phyloP scores from a whole-genome alignment of 2,329 filamentous ascomycete genomes.

The Phialocephala sp. region DNA sequence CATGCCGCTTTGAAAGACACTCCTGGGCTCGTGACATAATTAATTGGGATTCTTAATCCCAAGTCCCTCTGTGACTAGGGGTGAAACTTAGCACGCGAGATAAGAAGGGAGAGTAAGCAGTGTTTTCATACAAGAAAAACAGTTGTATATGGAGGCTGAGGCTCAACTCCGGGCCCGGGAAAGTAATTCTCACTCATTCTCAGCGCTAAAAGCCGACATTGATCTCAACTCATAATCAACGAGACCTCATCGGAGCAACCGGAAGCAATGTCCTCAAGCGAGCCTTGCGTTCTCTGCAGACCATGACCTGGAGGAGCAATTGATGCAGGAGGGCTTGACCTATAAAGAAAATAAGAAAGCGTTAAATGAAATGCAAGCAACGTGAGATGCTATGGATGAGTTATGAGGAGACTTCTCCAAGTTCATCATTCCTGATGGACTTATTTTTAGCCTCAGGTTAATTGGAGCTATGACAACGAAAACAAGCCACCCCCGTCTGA shows the following conservation, averaged over 20 bases:
- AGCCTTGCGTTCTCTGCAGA: neutral
- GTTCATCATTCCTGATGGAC: neutral
- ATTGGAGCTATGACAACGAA: neutral
- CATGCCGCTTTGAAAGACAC: conserved; percentile 64
- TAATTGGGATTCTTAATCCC: conserved; percentile 63
- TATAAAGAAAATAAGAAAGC: neutral
- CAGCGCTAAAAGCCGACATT: conserved; percentile 15
- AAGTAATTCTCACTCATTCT: conserved; percentile 50
- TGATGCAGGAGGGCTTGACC: neutral
- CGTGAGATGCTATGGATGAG: neutral
- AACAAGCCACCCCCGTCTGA: neutral
- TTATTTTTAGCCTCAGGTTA: conserved; percentile 12
- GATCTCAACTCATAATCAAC: conserved; percentile 13
- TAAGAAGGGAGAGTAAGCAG: neutral
- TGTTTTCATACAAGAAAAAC: conserved; percentile 35
- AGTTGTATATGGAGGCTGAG: conserved; percentile 42
- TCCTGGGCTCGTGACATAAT: conserved; percentile 63
- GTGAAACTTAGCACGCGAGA: conserved; percentile 20
- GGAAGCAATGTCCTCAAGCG: conserved; percentile 14
- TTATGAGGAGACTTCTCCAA: neutral
- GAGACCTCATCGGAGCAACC: conserved; percentile 25
- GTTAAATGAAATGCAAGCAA: neutral
- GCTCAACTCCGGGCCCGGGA: conserved; percentile 45
- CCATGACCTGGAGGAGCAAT: neutral
- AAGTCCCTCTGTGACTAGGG: conserved; percentile 64